Evolutionary conservation across 306 rosid genomes (phyloP).

Genomic region (Echinosophora koreensis): DNA sequence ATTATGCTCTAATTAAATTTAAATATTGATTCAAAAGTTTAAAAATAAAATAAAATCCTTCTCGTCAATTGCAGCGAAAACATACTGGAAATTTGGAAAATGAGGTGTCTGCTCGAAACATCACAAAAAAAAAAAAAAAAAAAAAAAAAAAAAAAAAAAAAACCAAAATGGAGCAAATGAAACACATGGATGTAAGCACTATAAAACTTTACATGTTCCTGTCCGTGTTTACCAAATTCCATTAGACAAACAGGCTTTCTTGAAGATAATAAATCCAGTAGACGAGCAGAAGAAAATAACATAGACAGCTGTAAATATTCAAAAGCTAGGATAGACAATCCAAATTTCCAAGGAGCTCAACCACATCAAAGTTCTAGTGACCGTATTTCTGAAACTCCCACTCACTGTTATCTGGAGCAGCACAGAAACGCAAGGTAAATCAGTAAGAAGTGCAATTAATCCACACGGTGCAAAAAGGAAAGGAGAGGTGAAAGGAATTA

Average conservation of each 20-base stretch:
- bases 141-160: neutral
- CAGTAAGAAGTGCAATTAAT: conserved; percentile 30
- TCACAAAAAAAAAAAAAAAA: neutral
- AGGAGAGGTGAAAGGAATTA: conserved; percentile 30
- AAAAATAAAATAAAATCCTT: neutral
- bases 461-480: neutral
- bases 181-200: neutral
- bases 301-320: conserved; percentile 9
- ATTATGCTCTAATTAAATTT: neutral
- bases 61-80: neutral
- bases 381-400: conserved; percentile 99
- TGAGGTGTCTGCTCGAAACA: neutral
- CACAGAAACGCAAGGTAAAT: conserved; percentile 17
- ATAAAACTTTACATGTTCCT: conserved; percentile 31
- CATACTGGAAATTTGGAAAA: neutral
- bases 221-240: neutral
- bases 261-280: conserved; percentile 27
- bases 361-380: conserved; percentile 63
- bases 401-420: conserved; percentile 80
- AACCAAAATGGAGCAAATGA: conserved; percentile 9
- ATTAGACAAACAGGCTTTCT: conserved; percentile 29
- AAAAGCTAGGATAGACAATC: conserved; percentile 29
- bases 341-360: conserved; percentile 36
- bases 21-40: neutral
- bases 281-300: conserved; percentile 28